These are phyloP conservation scores for Calocera viscosa DNA, from an alignment of 768 basidiomycete species.

Conservation along the genomic window DNA sequence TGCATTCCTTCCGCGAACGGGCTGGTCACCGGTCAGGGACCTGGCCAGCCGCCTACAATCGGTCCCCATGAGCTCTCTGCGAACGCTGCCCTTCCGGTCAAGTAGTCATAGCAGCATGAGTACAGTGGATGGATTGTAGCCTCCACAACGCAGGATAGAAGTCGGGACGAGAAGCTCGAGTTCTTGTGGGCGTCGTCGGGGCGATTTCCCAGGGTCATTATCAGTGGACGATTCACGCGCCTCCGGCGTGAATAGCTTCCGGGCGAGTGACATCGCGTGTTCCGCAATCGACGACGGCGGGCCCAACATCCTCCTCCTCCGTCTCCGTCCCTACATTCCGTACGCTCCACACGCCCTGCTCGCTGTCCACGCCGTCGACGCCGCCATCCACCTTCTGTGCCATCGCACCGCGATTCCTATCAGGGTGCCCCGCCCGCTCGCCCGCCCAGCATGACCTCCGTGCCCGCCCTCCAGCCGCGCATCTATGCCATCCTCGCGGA, in stretches of 20 bases:
- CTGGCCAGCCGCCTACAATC: too few species aligned
- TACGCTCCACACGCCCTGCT: background rate
- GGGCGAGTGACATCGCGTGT: slow-evolving; percentile 8
- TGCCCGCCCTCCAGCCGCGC: slow-evolving; percentile 42
- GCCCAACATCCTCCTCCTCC: background rate
- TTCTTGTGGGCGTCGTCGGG: background rate
- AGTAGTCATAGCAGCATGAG: too few species aligned
- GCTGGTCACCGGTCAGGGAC: too few species aligned
- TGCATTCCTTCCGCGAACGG: too few species aligned
- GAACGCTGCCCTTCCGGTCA: too few species aligned
- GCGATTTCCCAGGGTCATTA: background rate
- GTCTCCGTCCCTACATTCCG: background rate
- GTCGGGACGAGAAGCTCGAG: background rate
- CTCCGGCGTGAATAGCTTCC: background rate
- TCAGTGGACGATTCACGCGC: slow-evolving; percentile 6
- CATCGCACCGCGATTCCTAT: background rate
- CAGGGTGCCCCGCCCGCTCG: background rate
- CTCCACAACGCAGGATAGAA: background rate
- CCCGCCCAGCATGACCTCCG: slow-evolving; percentile 14
- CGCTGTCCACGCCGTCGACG: background rate
- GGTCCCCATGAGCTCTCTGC: too few species aligned
- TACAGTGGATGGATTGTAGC: too few species aligned
- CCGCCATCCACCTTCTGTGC: background rate
- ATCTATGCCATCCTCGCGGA: slow-evolving; percentile 61
- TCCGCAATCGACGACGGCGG: background rate